phyloP scores from a whole-genome alignment of 2,329 filamentous ascomycete species.

The Aspergillus bombycis region DNA sequence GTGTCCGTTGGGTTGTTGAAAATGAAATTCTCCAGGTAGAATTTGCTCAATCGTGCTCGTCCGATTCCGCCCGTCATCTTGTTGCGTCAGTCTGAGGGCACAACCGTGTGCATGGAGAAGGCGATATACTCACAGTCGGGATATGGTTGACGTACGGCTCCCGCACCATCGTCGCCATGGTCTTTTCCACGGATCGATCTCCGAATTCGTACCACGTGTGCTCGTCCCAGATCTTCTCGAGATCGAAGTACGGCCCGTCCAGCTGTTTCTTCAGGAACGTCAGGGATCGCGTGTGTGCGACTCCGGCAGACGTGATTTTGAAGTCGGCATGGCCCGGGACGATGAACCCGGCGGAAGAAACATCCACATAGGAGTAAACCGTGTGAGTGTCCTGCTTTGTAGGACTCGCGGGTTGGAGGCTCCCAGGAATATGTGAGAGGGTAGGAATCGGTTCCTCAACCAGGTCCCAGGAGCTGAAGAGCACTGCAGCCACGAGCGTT shows the following conservation, averaged over 20 bases:
- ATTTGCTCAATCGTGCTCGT: constrained; percentile 62
- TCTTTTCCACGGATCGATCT: constrained; percentile 68
- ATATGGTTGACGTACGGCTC: constrained; percentile 81
- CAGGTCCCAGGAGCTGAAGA: constrained; percentile 24
- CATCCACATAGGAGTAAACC: constrained; percentile 51
- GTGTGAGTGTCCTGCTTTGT: neutral
- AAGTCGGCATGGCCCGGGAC: constrained; percentile 57
- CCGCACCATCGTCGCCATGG: constrained; percentile 80
- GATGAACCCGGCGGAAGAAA: constrained; percentile 48
- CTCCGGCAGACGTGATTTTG: constrained; percentile 56
- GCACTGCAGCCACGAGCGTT: constrained; percentile 19
- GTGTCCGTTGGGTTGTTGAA: constrained; percentile 72
- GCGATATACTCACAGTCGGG: constrained; percentile 58
- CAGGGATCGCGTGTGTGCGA: constrained; percentile 69
- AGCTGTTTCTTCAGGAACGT: constrained; percentile 66
- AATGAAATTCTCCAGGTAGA: constrained; percentile 76
- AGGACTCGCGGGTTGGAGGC: neutral
- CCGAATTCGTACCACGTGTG: constrained; percentile 74
- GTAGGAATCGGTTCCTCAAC: neutral
- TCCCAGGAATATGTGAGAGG: constrained; percentile 23
- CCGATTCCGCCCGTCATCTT: constrained; percentile 67
- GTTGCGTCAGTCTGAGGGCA: neutral
- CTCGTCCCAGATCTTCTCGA: constrained; percentile 79
- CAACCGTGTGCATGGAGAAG: neutral
- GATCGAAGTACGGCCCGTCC: constrained; percentile 69